Evolutionary conservation across 257 asterid species (phyloP), one percentile per base, ranked within the genome.

Genomic region (Anisodus acutangulus): DNA sequence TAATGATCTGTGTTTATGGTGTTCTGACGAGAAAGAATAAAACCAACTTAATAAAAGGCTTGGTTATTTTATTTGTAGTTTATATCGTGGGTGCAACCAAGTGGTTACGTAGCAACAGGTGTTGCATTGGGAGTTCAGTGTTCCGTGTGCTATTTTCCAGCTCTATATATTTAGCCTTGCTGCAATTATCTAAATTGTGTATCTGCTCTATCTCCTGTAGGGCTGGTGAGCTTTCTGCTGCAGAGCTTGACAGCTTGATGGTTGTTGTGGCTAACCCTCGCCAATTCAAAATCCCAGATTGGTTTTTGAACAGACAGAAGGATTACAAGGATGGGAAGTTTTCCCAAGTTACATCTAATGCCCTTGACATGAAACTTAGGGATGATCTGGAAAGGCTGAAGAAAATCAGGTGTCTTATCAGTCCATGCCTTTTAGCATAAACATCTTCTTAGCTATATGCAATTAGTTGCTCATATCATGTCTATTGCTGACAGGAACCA

Each of bases 271-370:
- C 85, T 6, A 88, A 90, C 70, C 92, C 92, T 43, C 89, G 90
- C 4, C 92, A 90, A 69, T 90, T 88, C 82, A 90, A 90, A 82
- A 90, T 90, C 84, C 92, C 92, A 13, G 91, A 90, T 81, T 90
- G 91, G 91, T 90, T 90, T 84, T 91, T 90, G 69, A 90, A 90
- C 89, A 87, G 92, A 78, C 90, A 90, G 82, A 90, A 88, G 86
- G 92, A 88, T 80, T 90, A 90, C 82, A 88, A 88, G 87, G 92
- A 90, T 68, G 92, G 92, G 11, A 88, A 90, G 76, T 87, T 85
- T 83, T 88, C 90, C 0, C 91, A 90, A 82, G 92, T 90, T 79
- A 86, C 85, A n/a, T 88, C 93, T 70, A 90, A 90, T 79, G 93
- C 91, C 0, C 76, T 90, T 86, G 93, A 90, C 83, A 90, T 90